phyloP scores from a whole-genome alignment of 1,284 basidiomycete species.

The Pseudozyma hubeiensis region DNA sequence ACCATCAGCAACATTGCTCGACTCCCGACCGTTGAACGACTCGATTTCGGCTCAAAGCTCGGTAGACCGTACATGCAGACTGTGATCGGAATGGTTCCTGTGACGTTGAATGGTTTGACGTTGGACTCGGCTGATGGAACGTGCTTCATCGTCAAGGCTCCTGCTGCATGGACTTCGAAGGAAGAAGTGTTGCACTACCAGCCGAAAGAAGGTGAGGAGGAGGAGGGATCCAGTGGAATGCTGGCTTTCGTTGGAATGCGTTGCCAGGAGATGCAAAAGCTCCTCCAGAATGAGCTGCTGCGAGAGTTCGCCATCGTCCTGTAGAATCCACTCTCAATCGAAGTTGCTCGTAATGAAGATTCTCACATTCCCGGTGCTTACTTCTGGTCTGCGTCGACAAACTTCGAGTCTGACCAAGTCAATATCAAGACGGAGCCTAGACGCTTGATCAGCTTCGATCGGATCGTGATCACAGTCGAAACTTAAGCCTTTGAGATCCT shows the following conservation, averaged over 20 bases:
- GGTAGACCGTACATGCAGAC: neutral
- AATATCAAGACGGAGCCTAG: no score
- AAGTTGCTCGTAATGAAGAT: neutral
- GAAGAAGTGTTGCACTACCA: neutral
- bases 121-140: constrained; percentile 7
- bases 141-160: neutral
- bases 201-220: neutral
- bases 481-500: no score
- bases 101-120: neutral
- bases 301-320: constrained; percentile 1
- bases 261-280: neutral
- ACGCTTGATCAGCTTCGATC: no score
- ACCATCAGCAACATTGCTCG: constrained; percentile 6
- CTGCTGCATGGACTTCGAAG: neutral
- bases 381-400: no score
- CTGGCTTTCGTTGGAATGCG: constrained; percentile 3
- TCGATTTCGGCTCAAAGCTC: neutral
- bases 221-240: neutral
- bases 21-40: neutral
- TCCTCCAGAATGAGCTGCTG: neutral
- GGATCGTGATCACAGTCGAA: no score
- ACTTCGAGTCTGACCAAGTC: no score
- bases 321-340: neutral
- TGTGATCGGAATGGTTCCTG: constrained; percentile 1
- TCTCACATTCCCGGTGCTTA: neutral